Conservation (phyloP, 2,329 filamentous ascomycete species). For the Fusarium neocosmosporiellum region DNA sequence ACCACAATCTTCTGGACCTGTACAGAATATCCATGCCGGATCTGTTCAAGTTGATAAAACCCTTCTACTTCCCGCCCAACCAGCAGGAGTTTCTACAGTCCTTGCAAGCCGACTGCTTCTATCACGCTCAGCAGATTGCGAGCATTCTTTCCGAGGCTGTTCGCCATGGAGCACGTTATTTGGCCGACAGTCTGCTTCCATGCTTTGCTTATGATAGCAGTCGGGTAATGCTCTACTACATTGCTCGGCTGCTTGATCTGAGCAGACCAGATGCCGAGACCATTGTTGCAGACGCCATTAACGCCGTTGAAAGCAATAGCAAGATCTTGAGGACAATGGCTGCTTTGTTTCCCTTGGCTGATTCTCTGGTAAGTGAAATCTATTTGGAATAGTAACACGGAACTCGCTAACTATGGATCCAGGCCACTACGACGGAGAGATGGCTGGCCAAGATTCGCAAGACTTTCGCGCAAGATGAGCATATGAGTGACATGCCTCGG, state of each 20-base stretch:
- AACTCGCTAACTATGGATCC: neutral
- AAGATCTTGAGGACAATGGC: conserved; percentile 52
- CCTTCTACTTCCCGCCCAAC: conserved; percentile 53
- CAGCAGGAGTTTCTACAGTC: conserved; percentile 51
- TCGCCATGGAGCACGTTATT: conserved; percentile 53
- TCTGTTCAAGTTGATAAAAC: conserved; percentile 56
- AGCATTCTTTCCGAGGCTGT: conserved; percentile 53
- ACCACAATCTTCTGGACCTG: conserved; percentile 58
- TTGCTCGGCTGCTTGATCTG: conserved; percentile 56
- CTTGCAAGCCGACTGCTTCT: conserved; percentile 52
- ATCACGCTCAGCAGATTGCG: conserved; percentile 53
- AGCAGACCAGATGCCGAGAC: conserved; percentile 48
- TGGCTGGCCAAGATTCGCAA: conserved; percentile 54
- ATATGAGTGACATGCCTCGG: conserved; percentile 39
- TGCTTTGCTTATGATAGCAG: conserved; percentile 61
- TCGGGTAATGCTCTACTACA: conserved; percentile 60
- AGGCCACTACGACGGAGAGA: conserved; percentile 53
- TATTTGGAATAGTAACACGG: too few species aligned
- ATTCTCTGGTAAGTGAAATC: conserved; percentile 49
- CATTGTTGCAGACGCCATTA: conserved; percentile 52
- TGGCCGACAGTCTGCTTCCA: conserved; percentile 58
- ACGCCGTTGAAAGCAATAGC: conserved; percentile 54
- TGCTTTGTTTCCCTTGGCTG: conserved; percentile 52
- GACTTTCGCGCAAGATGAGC: conserved; percentile 42
- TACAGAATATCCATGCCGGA: conserved; percentile 60